Evolutionary conservation across 2,329 filamentous ascomycete species (phyloP), one percentile per base, ranked within the genome.

Genomic region (Exophiala spinifera): DNA sequence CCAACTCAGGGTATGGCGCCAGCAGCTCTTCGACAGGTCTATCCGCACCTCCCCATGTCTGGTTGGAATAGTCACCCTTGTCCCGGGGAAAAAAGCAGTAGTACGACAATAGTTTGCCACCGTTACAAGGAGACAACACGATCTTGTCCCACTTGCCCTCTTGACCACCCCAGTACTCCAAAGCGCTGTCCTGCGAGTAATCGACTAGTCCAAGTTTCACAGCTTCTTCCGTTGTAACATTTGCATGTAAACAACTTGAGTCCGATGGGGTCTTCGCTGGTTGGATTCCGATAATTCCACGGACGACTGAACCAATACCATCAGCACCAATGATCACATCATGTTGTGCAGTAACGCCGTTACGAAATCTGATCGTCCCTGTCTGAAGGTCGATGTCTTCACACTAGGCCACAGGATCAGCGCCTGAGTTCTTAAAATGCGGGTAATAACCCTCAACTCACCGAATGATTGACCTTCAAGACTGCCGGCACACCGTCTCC

Each of bases 81-180:
- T 77, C 75, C 1, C 80, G 75, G 0, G 83, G 79, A 69, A 86
- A 87, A 74, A 87, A 87, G 70, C 84, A 86, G 70, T 88, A 88
- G 71, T 85, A 88, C 0, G 83, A 86, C 2, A 87, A 74, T 2
- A 87, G 71, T 56, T 79, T 79, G 49, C 84, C 84, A 19, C 79
- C 79, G 64, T 86, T 85, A 71, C 85, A 88, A 4, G 85, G 83
- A 0, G 83, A 86, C 1, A 88, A 72, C 4, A 88, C 85, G 54
- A 88, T 87, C 75, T 88, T 88, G 68, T 39, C 36, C 36, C 36
- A 39, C 11, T 81, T 82, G 13, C 42, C 43, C 51, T 84, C 80
- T 49, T 83, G 79, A 1, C 85, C 85, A 21, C 85, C 85, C 85
- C 85, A 88, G 72, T 86, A 88, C 67, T 88, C 82, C 0, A 88